phyloP scores from a whole-genome alignment of 2,329 filamentous ascomycete species.

The Alternaria novae-zelandiae region DNA sequence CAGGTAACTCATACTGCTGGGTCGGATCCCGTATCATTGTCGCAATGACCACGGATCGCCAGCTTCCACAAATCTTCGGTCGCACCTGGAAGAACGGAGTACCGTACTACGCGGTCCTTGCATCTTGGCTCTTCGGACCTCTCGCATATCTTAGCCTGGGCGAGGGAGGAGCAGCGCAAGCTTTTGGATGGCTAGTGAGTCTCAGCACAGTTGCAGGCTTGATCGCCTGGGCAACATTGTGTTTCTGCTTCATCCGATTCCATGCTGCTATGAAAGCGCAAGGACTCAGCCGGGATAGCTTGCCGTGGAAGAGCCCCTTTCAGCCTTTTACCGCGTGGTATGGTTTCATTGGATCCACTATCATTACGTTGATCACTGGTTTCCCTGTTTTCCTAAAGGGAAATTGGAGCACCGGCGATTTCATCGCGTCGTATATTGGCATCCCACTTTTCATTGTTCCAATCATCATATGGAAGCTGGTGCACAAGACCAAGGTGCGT shows the following conservation, averaged over 20 bases:
- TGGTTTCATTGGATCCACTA: slow-evolving; percentile 64
- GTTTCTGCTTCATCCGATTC: slow-evolving; percentile 73
- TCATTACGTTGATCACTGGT: slow-evolving; percentile 74
- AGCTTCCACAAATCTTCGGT: slow-evolving; percentile 32
- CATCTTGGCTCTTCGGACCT: slow-evolving; percentile 60
- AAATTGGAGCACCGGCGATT: slow-evolving; percentile 61
- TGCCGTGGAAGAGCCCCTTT: slow-evolving; percentile 71
- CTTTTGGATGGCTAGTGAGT: slow-evolving; percentile 67
- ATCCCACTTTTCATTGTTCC: slow-evolving; percentile 33
- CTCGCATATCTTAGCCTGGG: slow-evolving; percentile 78
- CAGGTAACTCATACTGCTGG: slow-evolving; percentile 36
- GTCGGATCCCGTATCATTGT: slow-evolving; percentile 32
- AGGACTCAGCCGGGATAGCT: slow-evolving; percentile 59
- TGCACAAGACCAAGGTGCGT: slow-evolving; percentile 8
- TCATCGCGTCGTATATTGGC: slow-evolving; percentile 62
- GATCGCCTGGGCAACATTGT: slow-evolving; percentile 54
- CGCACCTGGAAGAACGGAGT: slow-evolving; percentile 64
- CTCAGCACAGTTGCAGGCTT: slow-evolving; percentile 71
- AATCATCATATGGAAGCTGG: slow-evolving; percentile 24
- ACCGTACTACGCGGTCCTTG: slow-evolving; percentile 70
- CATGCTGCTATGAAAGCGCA: slow-evolving; percentile 70
- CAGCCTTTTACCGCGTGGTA: slow-evolving; percentile 75
- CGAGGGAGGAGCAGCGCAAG: slow-evolving; percentile 54
- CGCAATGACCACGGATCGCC: slow-evolving; percentile 28
- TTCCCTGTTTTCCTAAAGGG: slow-evolving; percentile 74